Percentiles rank a stretch among this genome's conserved stretches.
Conservation (phyloP, 139 green algal species). For the Medakamo hakoo region DNA sequence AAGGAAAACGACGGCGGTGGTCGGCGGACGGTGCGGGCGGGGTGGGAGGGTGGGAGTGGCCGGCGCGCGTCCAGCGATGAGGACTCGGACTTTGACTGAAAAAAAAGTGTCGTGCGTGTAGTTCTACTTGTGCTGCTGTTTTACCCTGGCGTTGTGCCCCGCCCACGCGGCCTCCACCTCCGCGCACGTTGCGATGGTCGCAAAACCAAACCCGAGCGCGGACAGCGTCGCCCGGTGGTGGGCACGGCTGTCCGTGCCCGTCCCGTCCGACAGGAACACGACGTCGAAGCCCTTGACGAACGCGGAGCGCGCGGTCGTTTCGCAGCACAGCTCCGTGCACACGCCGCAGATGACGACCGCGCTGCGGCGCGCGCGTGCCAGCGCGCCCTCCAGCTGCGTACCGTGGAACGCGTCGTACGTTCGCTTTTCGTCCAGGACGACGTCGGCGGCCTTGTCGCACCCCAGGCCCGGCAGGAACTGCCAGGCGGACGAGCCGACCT, state of each 20-base stretch:
- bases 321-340: slow-evolving; percentile 11
- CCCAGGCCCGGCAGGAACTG: slow-evolving; percentile 10
- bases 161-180: background rate
- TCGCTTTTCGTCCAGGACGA: slow-evolving; percentile 7
- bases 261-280: slow-evolving; percentile 5
- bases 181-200: slow-evolving; percentile 3
- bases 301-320: slow-evolving; percentile 7
- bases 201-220: slow-evolving; percentile 7
- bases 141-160: too few relatives aligned
- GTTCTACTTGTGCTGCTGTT: too few relatives aligned
- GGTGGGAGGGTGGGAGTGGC: background rate
- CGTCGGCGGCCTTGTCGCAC: background rate
- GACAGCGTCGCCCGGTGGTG: slow-evolving; percentile 3
- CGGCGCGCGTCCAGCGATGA: background rate
- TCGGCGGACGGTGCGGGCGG: background rate
- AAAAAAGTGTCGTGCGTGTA: too few relatives aligned
- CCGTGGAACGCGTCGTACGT: slow-evolving; percentile 14
- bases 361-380: background rate
- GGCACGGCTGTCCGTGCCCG: background rate
- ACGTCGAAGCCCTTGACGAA: slow-evolving; percentile 10
- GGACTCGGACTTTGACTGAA: slow-evolving; percentile 9
- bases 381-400: slow-evolving; percentile 5
- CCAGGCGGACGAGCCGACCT: slow-evolving; percentile 1
- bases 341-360: slow-evolving; percentile 6
- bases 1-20: background rate